A percentile compares a stretch with the other conserved stretches of the same genome.
These are phyloP conservation scores for Dendrobium catenatum DNA, from an alignment of 106 monocot genomes.

Conservation along the genomic window DNA sequence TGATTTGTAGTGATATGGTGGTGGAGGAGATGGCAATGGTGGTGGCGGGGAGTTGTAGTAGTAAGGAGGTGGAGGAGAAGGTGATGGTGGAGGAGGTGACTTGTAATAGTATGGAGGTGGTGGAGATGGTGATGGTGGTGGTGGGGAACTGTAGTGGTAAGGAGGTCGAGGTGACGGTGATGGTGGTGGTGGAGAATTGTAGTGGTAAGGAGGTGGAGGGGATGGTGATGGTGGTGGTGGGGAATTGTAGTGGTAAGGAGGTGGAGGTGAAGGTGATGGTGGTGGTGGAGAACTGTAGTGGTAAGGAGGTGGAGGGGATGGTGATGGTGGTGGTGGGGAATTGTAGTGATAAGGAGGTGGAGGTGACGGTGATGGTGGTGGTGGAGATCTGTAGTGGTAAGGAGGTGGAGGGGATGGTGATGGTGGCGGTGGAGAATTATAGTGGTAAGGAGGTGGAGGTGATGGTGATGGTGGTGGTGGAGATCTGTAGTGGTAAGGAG, in stretches of 20 bases:
- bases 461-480: slow-evolving; percentile 16
- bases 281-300: too few species aligned
- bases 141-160: neutral
- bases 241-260: neutral
- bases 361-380: neutral
- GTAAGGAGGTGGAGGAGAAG: neutral
- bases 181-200: neutral
- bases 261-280: too few species aligned
- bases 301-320: too few species aligned
- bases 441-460: neutral
- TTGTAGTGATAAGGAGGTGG: too few species aligned
- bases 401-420: neutral
- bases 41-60: neutral
- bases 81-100: neutral
- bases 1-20: slow-evolving; percentile 1
- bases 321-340: neutral
- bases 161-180: neutral
- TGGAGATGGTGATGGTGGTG: neutral
- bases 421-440: neutral
- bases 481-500: neutral
- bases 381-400: neutral
- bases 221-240: neutral
- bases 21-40: neutral
- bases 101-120: slow-evolving; percentile 12
- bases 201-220: neutral